Conservation (phyloP, 169 alveolate species). For the Babesia bigemina region DNA sequence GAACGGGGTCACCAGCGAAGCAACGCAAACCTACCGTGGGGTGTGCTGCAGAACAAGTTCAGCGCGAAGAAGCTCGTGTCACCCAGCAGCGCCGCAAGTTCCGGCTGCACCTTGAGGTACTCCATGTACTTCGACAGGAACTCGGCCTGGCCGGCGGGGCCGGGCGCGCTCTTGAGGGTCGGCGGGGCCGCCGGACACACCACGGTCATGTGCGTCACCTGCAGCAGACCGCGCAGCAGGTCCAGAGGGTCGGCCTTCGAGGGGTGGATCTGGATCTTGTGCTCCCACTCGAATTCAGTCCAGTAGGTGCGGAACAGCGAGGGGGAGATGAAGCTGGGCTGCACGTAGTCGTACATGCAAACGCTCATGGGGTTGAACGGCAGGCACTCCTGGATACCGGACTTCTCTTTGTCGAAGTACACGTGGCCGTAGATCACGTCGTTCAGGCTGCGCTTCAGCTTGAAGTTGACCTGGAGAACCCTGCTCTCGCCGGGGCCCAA, state of each 20-base stretch:
- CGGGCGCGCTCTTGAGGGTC: conserved; percentile 35
- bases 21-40: conserved; percentile 62
- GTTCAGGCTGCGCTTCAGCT: conserved; percentile 83
- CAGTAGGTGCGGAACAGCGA: conserved; percentile 89
- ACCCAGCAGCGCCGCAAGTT: conserved; percentile 29
- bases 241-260: conserved; percentile 34
- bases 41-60: conserved; percentile 88
- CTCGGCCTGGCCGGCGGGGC: conserved; percentile 43
- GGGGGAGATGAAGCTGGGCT: conserved; percentile 85
- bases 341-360: conserved; percentile 86
- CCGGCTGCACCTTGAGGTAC: conserved; percentile 57
- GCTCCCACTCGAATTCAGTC: conserved; percentile 97
- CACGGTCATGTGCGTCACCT: conserved; percentile 46
- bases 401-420: conserved; percentile 83
- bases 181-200: conserved; percentile 58
- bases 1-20: background rate
- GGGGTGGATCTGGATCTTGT: conserved; percentile 79
- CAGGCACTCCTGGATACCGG: conserved; percentile 76
- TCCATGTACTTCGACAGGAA: conserved; percentile 60
- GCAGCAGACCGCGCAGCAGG: conserved; percentile 2
- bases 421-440: conserved; percentile 92
- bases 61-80: conserved; percentile 83
- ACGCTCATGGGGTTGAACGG: conserved; percentile 85
- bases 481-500: conserved; percentile 80
- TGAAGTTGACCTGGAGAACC: conserved; percentile 78